phyloP scores from a whole-genome alignment of 2,329 filamentous ascomycete species.

The Apiospora saccharicola region DNA sequence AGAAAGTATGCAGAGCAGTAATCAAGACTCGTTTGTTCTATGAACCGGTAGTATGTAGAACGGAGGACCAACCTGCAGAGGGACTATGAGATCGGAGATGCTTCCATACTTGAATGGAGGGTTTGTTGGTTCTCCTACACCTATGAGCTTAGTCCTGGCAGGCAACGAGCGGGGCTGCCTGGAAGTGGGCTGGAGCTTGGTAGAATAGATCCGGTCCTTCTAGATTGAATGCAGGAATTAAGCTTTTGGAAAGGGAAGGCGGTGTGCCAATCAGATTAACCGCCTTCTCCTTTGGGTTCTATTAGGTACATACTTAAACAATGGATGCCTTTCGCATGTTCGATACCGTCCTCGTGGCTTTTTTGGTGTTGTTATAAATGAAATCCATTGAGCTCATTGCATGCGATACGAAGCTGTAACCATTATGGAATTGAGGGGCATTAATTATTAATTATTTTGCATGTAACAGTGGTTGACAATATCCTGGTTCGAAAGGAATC shows the following conservation, averaged over 20 bases:
- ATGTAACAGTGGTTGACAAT: background rate
- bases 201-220: constrained; percentile 19
- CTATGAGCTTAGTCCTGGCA: background rate
- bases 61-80: background rate
- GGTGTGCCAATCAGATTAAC: background rate
- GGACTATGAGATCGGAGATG: background rate
- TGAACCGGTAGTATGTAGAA: background rate
- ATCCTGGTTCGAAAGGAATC: background rate
- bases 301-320: background rate
- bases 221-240: background rate
- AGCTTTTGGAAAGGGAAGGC: background rate
- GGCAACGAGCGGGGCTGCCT: background rate
- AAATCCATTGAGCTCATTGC: background rate
- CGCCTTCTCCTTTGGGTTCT: background rate
- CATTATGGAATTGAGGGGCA: background rate
- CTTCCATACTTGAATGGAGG: background rate
- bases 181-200: constrained; percentile 15
- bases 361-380: background rate
- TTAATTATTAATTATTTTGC: background rate
- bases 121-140: background rate
- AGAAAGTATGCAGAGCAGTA: background rate
- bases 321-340: background rate
- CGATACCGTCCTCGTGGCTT: background rate
- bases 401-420: background rate
- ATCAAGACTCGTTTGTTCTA: background rate